Evolutionary conservation across 306 rosid species (phyloP).

Genomic region (Vicia faba): DNA sequence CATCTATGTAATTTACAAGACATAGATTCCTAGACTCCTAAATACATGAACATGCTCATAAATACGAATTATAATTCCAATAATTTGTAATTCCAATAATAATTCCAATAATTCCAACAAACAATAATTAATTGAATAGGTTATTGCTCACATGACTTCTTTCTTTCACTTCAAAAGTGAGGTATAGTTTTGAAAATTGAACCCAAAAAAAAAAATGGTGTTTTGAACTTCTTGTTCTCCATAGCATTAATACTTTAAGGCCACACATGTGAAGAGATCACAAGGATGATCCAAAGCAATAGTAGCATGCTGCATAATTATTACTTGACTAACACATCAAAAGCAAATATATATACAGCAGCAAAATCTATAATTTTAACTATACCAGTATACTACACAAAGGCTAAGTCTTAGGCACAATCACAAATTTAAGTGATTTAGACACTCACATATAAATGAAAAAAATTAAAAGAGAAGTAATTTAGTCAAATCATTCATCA

Average conservation of each 20-base stretch:
- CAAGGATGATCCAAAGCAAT: constrained; percentile 12
- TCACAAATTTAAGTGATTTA: no score
- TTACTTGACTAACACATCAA: constrained; percentile 24
- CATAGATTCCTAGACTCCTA: no score
- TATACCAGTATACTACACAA: constrained; percentile 12
- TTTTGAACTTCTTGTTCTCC: constrained; percentile 27
- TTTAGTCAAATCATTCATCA: no score
- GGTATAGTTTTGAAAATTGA: constrained; percentile 26
- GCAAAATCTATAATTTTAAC: constrained; percentile 30
- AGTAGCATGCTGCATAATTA: constrained; percentile 8
- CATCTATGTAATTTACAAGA: no score
- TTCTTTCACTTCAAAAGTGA: constrained; percentile 24
- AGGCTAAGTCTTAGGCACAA: no score
- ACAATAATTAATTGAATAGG: constrained; percentile 6
- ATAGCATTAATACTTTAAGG: constrained; percentile 17
- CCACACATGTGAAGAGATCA: constrained; percentile 14
- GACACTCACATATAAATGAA: no score
- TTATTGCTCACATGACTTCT: constrained; percentile 9
- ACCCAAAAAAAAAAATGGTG: constrained; percentile 4
- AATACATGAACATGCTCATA: no score
- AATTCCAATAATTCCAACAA: no score
- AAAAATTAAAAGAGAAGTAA: no score
- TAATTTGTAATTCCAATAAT: no score
- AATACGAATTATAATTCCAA: no score
- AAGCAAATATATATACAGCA: constrained; percentile 7